A percentile compares a stretch with the other conserved stretches of the same genome.
phyloP scores from a whole-genome alignment of 2,329 filamentous ascomycete species.

The Fusarium luffae region DNA sequence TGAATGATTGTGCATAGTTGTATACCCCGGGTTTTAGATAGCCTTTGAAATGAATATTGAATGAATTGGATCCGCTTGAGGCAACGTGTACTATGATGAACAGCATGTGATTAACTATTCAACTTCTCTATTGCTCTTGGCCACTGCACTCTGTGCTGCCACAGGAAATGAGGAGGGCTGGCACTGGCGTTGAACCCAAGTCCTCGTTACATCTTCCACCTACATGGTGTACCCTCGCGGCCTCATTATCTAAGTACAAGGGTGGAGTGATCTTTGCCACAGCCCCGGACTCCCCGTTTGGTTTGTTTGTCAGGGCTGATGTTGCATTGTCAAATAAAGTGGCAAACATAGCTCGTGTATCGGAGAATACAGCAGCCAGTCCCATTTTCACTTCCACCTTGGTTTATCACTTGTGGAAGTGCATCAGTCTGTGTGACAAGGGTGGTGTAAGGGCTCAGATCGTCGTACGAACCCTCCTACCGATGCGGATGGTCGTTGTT shows the following conservation, averaged over 20 bases:
- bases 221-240: conserved; percentile 14
- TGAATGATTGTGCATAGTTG: conserved; percentile 13
- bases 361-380: conserved; percentile 31
- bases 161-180: conserved; percentile 1
- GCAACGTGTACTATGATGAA: background rate
- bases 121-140: background rate
- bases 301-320: conserved; percentile 9
- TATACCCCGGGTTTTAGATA: conserved; percentile 24
- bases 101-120: background rate
- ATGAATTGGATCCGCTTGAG: background rate
- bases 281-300: background rate
- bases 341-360: conserved; percentile 18
- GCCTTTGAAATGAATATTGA: conserved; percentile 12
- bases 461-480: conserved; percentile 9
- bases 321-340: conserved; percentile 25
- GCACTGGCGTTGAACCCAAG: conserved; percentile 8
- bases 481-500: conserved; percentile 11
- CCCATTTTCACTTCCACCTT: background rate
- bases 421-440: background rate
- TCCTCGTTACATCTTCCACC: conserved; percentile 7
- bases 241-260: conserved; percentile 14
- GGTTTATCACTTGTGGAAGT: background rate
- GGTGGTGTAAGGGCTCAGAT: background rate
- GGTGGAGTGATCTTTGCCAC: conserved; percentile 15
- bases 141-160: background rate